Evolutionary conservation across 169 alveolate genomes (phyloP).

Genomic region (Plasmodium falciparum): DNA sequence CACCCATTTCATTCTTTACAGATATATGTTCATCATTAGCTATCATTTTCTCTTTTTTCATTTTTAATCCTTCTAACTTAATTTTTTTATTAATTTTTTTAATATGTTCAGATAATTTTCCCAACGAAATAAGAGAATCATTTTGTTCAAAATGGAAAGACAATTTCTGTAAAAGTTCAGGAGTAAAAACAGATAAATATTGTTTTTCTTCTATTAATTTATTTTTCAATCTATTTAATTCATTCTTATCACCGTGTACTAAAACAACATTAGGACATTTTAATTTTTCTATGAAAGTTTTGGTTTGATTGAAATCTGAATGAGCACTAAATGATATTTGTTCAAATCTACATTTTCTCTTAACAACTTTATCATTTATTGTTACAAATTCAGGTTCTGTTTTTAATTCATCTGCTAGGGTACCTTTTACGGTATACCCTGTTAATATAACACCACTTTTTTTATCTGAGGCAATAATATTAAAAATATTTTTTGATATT

Average conservation of each 20-base stretch:
- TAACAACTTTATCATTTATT: constrained; percentile 87
- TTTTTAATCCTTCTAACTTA: background rate
- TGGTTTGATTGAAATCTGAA: constrained; percentile 96
- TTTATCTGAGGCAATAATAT: constrained; percentile 95
- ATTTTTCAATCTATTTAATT: constrained; percentile 87
- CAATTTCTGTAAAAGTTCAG: constrained; percentile 80
- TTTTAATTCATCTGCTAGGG: constrained; percentile 96
- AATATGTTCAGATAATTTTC: constrained; percentile 37
- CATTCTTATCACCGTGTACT: constrained; percentile 97
- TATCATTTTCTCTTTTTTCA: background rate
- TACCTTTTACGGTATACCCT: constrained; percentile 98
- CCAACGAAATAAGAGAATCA: constrained; percentile 36
- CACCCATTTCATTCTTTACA: background rate
- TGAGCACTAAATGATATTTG: constrained; percentile 97
- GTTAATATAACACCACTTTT: constrained; percentile 96
- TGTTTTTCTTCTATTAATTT: constrained; percentile 82
- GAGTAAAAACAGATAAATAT: constrained; percentile 81
- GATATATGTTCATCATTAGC: background rate
- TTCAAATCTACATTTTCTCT: constrained; percentile 93
- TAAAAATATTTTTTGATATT: constrained; percentile 95
- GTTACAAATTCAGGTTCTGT: constrained; percentile 93
- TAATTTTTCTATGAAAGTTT: constrained; percentile 92
- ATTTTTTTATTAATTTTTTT: constrained; percentile 16
- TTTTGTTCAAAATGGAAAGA: constrained; percentile 72
- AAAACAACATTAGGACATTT: constrained; percentile 95